These are phyloP conservation scores for Poa annua DNA, from an alignment of 176 grass and related monocot genomes.

Conservation along the genomic window DNA sequence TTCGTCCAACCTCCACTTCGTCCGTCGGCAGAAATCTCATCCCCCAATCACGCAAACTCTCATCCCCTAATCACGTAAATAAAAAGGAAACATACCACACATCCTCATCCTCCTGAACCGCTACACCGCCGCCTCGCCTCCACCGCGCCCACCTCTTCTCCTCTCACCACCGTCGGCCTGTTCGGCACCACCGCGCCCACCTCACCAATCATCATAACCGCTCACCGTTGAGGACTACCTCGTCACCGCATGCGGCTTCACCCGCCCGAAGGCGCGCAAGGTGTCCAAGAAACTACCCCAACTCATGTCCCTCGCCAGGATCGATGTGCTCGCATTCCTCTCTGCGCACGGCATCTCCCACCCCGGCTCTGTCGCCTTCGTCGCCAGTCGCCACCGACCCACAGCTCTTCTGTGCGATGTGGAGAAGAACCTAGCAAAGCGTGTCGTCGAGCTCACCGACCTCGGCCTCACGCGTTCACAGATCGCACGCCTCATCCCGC, in stretches of 20 bases:
- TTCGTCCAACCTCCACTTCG: too few species aligned
- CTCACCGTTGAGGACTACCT: slow-evolving; percentile 46
- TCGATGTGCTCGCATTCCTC: slow-evolving; percentile 47
- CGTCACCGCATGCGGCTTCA: slow-evolving; percentile 41
- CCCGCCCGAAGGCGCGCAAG: slow-evolving; percentile 11
- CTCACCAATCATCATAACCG: too few species aligned
- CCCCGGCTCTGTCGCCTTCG: background rate
- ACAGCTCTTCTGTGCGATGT: background rate
- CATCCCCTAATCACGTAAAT: too few species aligned
- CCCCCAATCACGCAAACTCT: too few species aligned
- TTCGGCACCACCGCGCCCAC: too few species aligned
- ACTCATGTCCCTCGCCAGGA: slow-evolving; percentile 16
- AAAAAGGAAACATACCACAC: too few species aligned
- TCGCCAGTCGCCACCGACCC: slow-evolving; percentile 12
- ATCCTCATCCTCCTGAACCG: too few species aligned
- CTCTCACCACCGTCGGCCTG: too few species aligned
- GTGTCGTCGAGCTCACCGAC: slow-evolving; percentile 13
- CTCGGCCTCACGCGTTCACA: slow-evolving; percentile 28
- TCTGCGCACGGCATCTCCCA: too few species aligned
- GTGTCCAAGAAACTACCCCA: slow-evolving; percentile 18
- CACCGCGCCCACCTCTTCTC: too few species aligned
- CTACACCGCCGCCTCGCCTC: too few species aligned
- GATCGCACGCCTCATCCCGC: slow-evolving; percentile 31
- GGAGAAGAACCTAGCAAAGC: background rate
- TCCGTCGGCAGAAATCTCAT: too few species aligned